phyloP scores from a whole-genome alignment of 768 basidiomycete species.

The Jaapia argillacea region DNA sequence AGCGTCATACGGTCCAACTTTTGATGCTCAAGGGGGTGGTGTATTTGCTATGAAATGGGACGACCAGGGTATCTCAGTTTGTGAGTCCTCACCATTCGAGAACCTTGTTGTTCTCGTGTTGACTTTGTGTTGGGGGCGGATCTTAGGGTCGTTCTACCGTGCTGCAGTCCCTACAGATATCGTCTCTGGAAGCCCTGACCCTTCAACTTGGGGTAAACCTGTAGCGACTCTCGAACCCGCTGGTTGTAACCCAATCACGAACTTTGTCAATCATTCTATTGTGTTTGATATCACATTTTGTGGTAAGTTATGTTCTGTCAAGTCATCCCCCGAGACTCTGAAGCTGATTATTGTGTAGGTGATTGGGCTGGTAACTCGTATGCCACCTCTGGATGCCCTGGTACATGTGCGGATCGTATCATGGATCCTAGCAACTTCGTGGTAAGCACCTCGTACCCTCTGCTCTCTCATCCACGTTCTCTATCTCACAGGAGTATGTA shows the following conservation, averaged over 20 bases:
- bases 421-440: slow-evolving; percentile 66
- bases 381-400: slow-evolving; percentile 63
- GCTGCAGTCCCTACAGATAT: slow-evolving; percentile 67
- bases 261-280: slow-evolving; percentile 63
- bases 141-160: slow-evolving; percentile 79
- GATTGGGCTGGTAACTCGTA: slow-evolving; percentile 85
- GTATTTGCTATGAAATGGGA: slow-evolving; percentile 91
- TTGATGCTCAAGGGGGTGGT: slow-evolving; percentile 73
- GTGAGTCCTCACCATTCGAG: slow-evolving; percentile 31
- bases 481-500: slow-evolving; percentile 16
- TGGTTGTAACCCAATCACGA: slow-evolving; percentile 45
- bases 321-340: slow-evolving; percentile 1
- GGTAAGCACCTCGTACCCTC: slow-evolving; percentile 27
- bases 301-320: slow-evolving; percentile 29
- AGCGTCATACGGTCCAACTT: slow-evolving; percentile 76
- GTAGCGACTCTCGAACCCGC: slow-evolving; percentile 46
- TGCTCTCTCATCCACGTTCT: not conserved
- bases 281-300: slow-evolving; percentile 81
- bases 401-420: slow-evolving; percentile 53
- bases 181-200: slow-evolving; percentile 46
- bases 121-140: not conserved
- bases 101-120: not conserved
- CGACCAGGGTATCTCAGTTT: slow-evolving; percentile 61
- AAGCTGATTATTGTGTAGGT: slow-evolving; percentile 27
- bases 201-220: slow-evolving; percentile 59